These are phyloP conservation scores for Ganoderma meredithae DNA, from an alignment of 1,284 basidiomycete genomes.

Conservation along the genomic window DNA sequence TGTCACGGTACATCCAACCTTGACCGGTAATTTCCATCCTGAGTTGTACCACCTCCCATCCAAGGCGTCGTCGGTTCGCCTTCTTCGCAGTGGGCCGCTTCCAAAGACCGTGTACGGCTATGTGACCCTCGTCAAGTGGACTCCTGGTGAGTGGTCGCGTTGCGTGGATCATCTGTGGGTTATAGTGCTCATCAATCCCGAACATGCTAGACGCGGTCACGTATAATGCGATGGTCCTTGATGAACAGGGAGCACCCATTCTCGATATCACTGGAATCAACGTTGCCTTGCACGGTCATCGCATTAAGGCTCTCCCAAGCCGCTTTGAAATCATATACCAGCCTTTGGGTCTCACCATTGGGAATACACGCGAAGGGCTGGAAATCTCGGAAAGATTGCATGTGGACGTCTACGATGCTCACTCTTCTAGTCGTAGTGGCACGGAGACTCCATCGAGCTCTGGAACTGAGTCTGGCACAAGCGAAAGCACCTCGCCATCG, in stretches of 20 bases:
- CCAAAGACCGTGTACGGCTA: slow-evolving; percentile 32
- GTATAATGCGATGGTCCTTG: slow-evolving; percentile 29
- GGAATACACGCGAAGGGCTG: neutral
- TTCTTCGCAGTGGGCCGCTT: slow-evolving; percentile 23
- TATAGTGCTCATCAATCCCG: neutral
- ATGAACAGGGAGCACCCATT: slow-evolving; percentile 25
- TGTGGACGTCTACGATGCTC: neutral
- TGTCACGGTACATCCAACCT: slow-evolving; percentile 35
- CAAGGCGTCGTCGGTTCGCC: slow-evolving; percentile 26
- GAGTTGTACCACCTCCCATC: slow-evolving; percentile 42
- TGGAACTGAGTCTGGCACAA: neutral
- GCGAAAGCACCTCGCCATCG: neutral
- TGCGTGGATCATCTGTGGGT: neutral
- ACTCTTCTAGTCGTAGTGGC: neutral
- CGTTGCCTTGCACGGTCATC: slow-evolving; percentile 27
- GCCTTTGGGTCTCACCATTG: slow-evolving; percentile 1
- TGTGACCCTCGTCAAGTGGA: slow-evolving; percentile 30
- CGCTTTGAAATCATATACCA: slow-evolving; percentile 30
- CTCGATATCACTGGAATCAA: slow-evolving; percentile 28
- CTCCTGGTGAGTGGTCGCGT: slow-evolving; percentile 30
- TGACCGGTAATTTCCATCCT: slow-evolving; percentile 35
- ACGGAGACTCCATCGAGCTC: neutral
- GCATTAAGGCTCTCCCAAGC: slow-evolving; percentile 11
- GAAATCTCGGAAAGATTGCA: neutral
- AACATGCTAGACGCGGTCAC: slow-evolving; percentile 24